Evolutionary conservation across 495 filamentous ascomycete genomes (phyloP).

Genomic region (Tuber aestivum): DNA sequence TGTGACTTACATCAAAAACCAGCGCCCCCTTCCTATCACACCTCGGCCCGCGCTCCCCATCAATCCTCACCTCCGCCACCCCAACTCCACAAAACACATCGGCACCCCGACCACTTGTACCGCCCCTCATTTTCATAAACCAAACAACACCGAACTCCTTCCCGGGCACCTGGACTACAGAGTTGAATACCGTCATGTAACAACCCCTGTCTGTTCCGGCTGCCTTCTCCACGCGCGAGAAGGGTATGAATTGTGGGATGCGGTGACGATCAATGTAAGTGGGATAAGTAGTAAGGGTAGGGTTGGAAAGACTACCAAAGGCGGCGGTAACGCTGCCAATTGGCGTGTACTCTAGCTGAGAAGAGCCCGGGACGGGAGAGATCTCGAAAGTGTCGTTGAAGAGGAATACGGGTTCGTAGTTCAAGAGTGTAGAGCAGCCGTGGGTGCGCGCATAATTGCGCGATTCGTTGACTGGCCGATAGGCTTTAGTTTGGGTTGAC

Average conservation of each 20-base stretch:
- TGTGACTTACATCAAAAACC: constrained; percentile 20
- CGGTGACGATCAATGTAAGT: neutral
- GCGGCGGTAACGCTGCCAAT: constrained; percentile 14
- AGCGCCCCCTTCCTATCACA: constrained; percentile 11
- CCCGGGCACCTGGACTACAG: constrained; percentile 15
- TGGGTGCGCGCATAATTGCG: constrained; percentile 8
- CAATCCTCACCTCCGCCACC: constrained; percentile 21
- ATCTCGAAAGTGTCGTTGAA: constrained; percentile 11
- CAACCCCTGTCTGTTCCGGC: neutral
- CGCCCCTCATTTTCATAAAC: constrained; percentile 17
- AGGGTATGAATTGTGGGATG: constrained; percentile 19
- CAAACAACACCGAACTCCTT: constrained; percentile 15
- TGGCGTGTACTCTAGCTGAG: neutral
- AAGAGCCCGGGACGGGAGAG: neutral
- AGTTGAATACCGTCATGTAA: constrained; percentile 12
- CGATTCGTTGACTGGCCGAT: neutral
- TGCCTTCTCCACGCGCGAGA: constrained; percentile 5
- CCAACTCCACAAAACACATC: constrained; percentile 19
- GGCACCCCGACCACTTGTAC: neutral
- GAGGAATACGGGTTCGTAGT: constrained; percentile 12
- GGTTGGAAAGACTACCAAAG: constrained; percentile 4
- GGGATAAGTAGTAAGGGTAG: constrained; percentile 8
- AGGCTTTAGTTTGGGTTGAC: neutral
- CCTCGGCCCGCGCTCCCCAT: neutral
- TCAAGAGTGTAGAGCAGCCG: constrained; percentile 17